Evolutionary conservation across 129 eudicot species (phyloP).

Genomic region (Glebionis coronaria): DNA sequence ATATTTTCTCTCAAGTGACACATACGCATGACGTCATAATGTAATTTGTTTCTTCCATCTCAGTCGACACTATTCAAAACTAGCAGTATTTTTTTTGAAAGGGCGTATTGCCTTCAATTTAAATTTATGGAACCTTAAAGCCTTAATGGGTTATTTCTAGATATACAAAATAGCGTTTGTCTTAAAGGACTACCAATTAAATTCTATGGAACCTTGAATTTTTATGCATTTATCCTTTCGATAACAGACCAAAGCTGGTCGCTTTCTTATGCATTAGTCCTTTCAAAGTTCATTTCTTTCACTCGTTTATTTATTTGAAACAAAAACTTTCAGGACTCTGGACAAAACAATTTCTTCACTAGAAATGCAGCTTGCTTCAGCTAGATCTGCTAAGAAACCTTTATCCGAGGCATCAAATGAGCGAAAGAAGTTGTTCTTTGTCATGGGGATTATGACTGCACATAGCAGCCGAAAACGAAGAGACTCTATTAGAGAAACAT

Average conservation of each 20-base stretch:
- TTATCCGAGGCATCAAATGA: slow-evolving; percentile 24
- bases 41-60: slow-evolving; percentile 35
- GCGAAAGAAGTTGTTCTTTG: slow-evolving; percentile 66
- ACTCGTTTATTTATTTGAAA: slow-evolving; percentile 11
- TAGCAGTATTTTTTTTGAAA: not conserved
- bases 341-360: slow-evolving; percentile 77
- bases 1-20: slow-evolving; percentile 60
- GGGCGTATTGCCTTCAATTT: too few relatives aligned
- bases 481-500: slow-evolving; percentile 81
- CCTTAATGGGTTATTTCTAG: too few relatives aligned
- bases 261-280: too few relatives aligned
- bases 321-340: slow-evolving; percentile 54
- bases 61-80: not conserved
- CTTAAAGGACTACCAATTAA: too few relatives aligned
- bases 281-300: not conserved
- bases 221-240: too few relatives aligned
- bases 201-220: too few relatives aligned
- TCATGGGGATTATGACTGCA: slow-evolving; percentile 91
- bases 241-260: too few relatives aligned
- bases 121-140: too few relatives aligned
- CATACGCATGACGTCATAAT: slow-evolving; percentile 60
- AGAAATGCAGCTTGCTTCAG: slow-evolving; percentile 72
- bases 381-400: slow-evolving; percentile 51
- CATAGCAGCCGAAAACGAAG: slow-evolving; percentile 89
- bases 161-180: too few relatives aligned